These are phyloP conservation scores for Phytophthora sojae DNA, from an alignment of 352 stramenopile genomes.

Conservation along the genomic window DNA sequence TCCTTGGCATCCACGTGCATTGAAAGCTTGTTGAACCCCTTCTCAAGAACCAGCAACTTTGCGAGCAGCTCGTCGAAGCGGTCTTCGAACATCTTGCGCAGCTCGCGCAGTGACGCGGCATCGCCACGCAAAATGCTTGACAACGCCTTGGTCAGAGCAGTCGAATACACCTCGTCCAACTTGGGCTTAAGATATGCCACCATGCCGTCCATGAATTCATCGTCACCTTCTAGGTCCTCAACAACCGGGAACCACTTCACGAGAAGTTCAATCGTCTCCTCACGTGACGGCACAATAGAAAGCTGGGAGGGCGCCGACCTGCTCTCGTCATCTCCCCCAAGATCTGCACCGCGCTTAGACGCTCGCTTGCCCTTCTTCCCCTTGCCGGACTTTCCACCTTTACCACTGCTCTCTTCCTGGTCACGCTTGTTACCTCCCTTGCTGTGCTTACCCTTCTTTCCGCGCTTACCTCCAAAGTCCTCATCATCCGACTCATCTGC, in stretches of 20 bases:
- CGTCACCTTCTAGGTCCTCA: conserved; percentile 63
- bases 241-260: conserved; percentile 52
- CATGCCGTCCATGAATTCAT: conserved; percentile 71
- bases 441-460: conserved; percentile 58
- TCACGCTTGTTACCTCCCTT: conserved; percentile 46
- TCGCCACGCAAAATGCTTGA: conserved; percentile 79
- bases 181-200: conserved; percentile 52
- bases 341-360: conserved; percentile 43
- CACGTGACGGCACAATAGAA: conserved; percentile 60
- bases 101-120: conserved; percentile 69
- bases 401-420: conserved; percentile 29
- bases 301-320: conserved; percentile 11
- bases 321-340: conserved; percentile 17
- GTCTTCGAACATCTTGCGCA: conserved; percentile 81
- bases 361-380: conserved; percentile 53
- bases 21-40: conserved; percentile 76
- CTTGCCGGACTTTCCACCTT: conserved; percentile 45
- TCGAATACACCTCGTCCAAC: conserved; percentile 60
- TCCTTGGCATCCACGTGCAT: conserved; percentile 66
- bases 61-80: conserved; percentile 70
- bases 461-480: conserved; percentile 42
- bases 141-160: conserved; percentile 55
- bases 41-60: conserved; percentile 63
- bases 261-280: conserved; percentile 58
- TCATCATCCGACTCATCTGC: conserved; percentile 52